These are phyloP conservation scores for Theileria parva DNA, from an alignment of 169 alveolate genomes.

Conservation along the genomic window DNA sequence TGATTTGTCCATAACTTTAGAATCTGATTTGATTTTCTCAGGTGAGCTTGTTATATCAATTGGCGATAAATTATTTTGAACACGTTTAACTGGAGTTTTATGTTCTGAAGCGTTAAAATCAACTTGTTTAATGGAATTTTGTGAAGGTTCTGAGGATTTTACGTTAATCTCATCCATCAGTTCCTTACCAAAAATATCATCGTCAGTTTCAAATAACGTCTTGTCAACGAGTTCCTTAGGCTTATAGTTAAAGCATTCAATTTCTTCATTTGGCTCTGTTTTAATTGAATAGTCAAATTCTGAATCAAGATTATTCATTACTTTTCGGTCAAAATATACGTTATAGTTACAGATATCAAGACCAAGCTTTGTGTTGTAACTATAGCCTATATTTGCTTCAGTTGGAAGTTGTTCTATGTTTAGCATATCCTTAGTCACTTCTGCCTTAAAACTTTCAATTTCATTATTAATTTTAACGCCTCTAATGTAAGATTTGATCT, in stretches of 20 bases:
- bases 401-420: conserved; percentile 30
- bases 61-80: background rate
- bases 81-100: too few species aligned
- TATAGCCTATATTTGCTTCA: conserved; percentile 9
- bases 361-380: background rate
- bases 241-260: background rate
- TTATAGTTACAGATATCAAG: conserved; percentile 46
- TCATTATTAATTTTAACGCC: conserved; percentile 79
- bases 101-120: background rate
- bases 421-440: conserved; percentile 51
- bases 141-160: background rate
- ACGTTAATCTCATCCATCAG: background rate
- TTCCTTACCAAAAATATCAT: conserved; percentile 52
- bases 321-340: background rate
- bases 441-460: conserved; percentile 77
- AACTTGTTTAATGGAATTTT: too few species aligned
- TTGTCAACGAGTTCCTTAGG: conserved; percentile 28
- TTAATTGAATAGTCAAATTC: background rate
- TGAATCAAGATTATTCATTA: background rate
- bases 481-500: conserved; percentile 81
- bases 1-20: background rate
- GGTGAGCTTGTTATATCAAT: background rate
- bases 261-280: background rate
- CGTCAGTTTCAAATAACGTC: conserved; percentile 43
- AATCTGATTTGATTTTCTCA: background rate